These are phyloP conservation scores for Aspergillus indologenus DNA, from an alignment of 495 filamentous ascomycete species.

Conservation along the genomic window DNA sequence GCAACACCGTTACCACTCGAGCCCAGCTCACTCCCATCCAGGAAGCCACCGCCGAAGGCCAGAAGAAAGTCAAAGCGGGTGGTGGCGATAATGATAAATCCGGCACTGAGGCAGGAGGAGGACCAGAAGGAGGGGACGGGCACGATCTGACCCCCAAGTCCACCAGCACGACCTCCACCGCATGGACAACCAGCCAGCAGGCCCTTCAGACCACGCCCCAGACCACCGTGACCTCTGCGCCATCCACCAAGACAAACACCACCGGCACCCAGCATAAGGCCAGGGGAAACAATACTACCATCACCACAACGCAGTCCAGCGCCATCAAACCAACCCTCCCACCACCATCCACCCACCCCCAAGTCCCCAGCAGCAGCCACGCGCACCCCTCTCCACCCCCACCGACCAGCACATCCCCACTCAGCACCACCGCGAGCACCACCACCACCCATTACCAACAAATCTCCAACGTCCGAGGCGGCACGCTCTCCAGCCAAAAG, in stretches of 20 bases:
- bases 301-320: background rate
- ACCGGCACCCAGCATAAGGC: background rate
- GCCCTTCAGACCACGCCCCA: slow-evolving; percentile 2
- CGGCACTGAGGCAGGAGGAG: background rate
- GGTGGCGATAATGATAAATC: background rate
- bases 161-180: slow-evolving; percentile 9
- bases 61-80: background rate
- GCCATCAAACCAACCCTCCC: background rate
- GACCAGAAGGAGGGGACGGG: too few relatives aligned
- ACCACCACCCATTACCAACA: background rate
- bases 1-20: background rate
- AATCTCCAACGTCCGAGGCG: background rate
- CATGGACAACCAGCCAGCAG: slow-evolving; percentile 1
- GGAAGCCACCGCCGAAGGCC: slow-evolving; percentile 2
- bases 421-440: background rate
- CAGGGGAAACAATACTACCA: background rate
- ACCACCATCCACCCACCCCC: background rate
- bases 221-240: slow-evolving; percentile 11
- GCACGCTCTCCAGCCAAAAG: slow-evolving; percentile 6
- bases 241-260: background rate
- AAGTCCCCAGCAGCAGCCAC: slow-evolving; percentile 13
- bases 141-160: slow-evolving; percentile 14
- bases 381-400: slow-evolving; percentile 15
- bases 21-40: slow-evolving; percentile 10
- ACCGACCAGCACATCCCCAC: background rate